phyloP scores from a whole-genome alignment of 2,329 filamentous ascomycete genomes.

The Paracamarosporium sp. region DNA sequence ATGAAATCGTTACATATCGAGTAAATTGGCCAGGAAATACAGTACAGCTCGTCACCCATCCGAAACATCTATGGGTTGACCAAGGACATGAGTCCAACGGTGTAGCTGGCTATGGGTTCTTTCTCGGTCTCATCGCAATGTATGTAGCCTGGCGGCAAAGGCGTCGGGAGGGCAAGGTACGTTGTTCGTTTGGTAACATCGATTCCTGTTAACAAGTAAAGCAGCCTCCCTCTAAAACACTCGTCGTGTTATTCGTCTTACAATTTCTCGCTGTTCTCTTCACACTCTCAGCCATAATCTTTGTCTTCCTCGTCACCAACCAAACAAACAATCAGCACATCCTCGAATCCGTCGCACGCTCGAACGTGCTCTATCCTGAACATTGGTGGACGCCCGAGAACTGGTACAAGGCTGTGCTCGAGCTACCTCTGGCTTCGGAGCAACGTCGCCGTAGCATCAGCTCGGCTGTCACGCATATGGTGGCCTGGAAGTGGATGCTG shows the following conservation, averaged over 20 bases:
- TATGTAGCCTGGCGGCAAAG: constrained; percentile 34
- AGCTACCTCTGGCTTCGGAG: constrained; percentile 31
- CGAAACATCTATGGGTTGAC: constrained; percentile 34
- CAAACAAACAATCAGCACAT: constrained; percentile 36
- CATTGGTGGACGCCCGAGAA: constrained; percentile 41
- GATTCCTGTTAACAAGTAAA: neutral
- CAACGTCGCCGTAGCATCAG: constrained; percentile 24
- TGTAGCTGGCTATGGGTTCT: constrained; percentile 40
- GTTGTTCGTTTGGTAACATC: neutral
- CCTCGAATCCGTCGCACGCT: constrained; percentile 23
- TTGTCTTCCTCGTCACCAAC: constrained; percentile 38
- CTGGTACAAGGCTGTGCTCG: constrained; percentile 40
- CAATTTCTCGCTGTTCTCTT: constrained; percentile 36
- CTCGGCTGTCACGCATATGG: constrained; percentile 31
- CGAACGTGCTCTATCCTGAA: constrained; percentile 29
- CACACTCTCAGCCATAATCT: constrained; percentile 38
- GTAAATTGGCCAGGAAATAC: constrained; percentile 30
- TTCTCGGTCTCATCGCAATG: constrained; percentile 38
- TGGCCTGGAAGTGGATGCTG: constrained; percentile 42
- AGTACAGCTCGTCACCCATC: constrained; percentile 29
- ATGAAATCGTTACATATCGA: constrained; percentile 15
- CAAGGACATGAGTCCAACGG: constrained; percentile 40
- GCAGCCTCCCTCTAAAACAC: constrained; percentile 30
- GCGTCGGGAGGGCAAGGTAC: constrained; percentile 17
- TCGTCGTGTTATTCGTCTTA: constrained; percentile 44